Evolutionary conservation across 768 basidiomycete genomes (phyloP).

Genomic region (Boletus rubescentipes): DNA sequence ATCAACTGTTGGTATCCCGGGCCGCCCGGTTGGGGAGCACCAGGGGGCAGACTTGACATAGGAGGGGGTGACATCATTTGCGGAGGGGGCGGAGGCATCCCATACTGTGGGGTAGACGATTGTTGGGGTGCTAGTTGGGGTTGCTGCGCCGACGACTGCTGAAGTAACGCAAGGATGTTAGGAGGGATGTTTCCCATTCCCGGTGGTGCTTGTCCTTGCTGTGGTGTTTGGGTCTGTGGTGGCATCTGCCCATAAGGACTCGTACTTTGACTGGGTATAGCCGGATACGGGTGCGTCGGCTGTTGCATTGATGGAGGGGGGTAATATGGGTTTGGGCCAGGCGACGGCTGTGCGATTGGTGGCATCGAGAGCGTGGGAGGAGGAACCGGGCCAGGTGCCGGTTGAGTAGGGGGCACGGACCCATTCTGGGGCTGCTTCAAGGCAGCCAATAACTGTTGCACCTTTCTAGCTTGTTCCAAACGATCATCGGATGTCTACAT

Average conservation of each 20-base stretch:
- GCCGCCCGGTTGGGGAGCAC: conserved; percentile 41
- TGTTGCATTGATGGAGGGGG: conserved; percentile 38
- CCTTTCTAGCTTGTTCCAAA: conserved; percentile 82
- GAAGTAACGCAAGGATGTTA: conserved; percentile 67
- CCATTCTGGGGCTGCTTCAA: conserved; percentile 65
- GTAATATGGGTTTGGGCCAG: conserved; percentile 42
- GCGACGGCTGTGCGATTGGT: conserved; percentile 28
- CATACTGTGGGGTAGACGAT: conserved; percentile 30
- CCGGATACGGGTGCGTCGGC: conserved; percentile 20
- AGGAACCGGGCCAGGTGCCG: conserved; percentile 37
- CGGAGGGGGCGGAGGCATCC: conserved; percentile 41
- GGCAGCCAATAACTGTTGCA: conserved; percentile 81
- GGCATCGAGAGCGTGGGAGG: conserved; percentile 37
- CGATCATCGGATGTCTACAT: conserved; percentile 57
- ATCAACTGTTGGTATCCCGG: conserved; percentile 63
- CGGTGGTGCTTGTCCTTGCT: conserved; percentile 35
- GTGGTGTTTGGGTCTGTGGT: conserved; percentile 29
- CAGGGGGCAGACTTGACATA: conserved; percentile 39
- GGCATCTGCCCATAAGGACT: conserved; percentile 33
- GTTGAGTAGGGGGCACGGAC: conserved; percentile 18
- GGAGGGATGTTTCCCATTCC: conserved; percentile 52
- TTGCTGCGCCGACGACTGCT: conserved; percentile 45
- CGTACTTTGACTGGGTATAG: conserved; percentile 18
- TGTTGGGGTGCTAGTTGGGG: conserved; percentile 34
- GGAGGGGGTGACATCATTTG: conserved; percentile 47